Conservation (phyloP, 192 early-diverging fungal species). For the Coemansia asiatica region DNA sequence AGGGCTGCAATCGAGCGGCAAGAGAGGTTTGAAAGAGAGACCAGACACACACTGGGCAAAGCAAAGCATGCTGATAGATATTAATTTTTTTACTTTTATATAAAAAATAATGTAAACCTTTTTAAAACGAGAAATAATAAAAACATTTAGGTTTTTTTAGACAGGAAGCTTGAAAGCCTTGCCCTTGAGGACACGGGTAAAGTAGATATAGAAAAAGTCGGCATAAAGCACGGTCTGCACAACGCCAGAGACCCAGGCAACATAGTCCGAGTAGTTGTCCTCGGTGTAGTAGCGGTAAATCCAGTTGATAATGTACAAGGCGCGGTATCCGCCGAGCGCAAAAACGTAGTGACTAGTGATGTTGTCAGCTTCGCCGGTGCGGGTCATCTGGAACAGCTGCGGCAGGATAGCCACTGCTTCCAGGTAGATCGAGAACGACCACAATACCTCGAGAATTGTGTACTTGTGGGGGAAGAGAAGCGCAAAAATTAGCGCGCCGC, state of each 20-base stretch:
- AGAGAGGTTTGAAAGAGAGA: too few species aligned
- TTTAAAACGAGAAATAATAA: too few species aligned
- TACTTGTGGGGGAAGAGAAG: conserved; percentile 76
- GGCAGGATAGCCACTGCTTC: conserved; percentile 97
- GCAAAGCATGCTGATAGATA: not conserved
- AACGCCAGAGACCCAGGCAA: conserved; percentile 85
- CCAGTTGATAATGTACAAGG: conserved; percentile 92
- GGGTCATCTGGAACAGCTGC: conserved; percentile 95
- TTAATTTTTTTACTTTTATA: too few species aligned
- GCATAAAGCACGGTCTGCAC: conserved; percentile 94
- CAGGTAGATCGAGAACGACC: conserved; percentile 97
- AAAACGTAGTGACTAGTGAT: conserved; percentile 99
- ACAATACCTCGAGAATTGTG: conserved; percentile 73
- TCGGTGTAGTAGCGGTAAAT: conserved; percentile 84
- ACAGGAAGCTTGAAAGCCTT: conserved; percentile 57
- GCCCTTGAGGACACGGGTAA: conserved; percentile 59
- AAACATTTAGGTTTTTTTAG: too few species aligned
- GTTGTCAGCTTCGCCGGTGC: conserved; percentile 98
- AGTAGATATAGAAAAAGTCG: conserved; percentile 99
- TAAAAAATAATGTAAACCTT: too few species aligned
- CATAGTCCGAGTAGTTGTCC: conserved; percentile 71
- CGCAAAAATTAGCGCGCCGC: conserved; percentile 65
- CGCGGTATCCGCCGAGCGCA: conserved; percentile 90
- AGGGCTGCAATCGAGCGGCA: too few species aligned
- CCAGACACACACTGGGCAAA: too few species aligned